These are phyloP conservation scores for Petunia secreta DNA, from an alignment of 257 asterid genomes.

Conservation along the genomic window DNA sequence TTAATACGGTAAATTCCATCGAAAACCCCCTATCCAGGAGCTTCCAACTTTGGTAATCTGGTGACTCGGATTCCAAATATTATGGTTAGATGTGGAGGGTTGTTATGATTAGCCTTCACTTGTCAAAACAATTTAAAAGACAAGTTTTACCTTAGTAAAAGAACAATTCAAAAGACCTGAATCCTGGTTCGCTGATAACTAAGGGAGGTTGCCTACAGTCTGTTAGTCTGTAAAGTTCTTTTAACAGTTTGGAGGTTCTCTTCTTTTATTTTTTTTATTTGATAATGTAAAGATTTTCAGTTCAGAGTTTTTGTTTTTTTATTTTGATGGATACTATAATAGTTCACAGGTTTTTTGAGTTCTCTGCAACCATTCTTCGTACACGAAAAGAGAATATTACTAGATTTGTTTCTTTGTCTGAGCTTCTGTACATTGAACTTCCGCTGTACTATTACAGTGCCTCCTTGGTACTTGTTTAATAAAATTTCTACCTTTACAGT, in stretches of 20 bases:
- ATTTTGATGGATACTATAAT: too few species aligned
- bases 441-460: too few species aligned
- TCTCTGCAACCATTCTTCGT: too few species aligned
- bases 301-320: too few species aligned
- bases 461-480: too few species aligned
- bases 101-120: background rate
- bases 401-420: too few species aligned
- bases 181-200: slow-evolving; percentile 13
- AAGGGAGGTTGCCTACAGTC: background rate
- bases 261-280: background rate
- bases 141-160: background rate
- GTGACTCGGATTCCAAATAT: background rate
- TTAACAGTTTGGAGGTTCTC: background rate
- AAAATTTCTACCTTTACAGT: too few species aligned
- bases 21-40: background rate
- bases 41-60: background rate
- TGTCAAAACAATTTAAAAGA: slow-evolving; percentile 13
- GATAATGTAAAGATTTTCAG: too few species aligned
- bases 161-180: slow-evolving; percentile 6
- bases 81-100: background rate
- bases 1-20: background rate
- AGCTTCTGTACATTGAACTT: too few species aligned
- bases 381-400: too few species aligned
- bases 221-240: background rate
- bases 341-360: too few species aligned